Conservation (phyloP, 148 eudicot species). For the Dysphania ambrosioides region DNA sequence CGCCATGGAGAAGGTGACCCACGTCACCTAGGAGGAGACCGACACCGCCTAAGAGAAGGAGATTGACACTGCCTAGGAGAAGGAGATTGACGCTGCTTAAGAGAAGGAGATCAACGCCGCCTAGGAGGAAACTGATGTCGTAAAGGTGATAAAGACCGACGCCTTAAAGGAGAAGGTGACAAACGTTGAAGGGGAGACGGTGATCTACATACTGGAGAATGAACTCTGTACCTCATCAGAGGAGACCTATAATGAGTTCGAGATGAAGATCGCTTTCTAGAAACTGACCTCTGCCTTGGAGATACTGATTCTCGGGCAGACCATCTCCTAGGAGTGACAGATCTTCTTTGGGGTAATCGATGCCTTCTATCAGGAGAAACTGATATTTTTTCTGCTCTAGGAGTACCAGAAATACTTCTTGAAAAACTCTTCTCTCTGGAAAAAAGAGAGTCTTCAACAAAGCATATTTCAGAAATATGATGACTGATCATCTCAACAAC, state of each 20-base stretch:
- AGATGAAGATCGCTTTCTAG: conserved; percentile 39
- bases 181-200: conserved; percentile 33
- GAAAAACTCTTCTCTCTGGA: conserved; percentile 58
- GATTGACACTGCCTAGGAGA: no score
- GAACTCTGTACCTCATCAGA: conserved; percentile 35
- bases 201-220: conserved; percentile 35
- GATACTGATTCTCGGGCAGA: conserved; percentile 40
- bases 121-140: conserved; percentile 34
- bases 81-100: no score
- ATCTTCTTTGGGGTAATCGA: conserved; percentile 44
- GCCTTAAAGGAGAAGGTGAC: conserved; percentile 27
- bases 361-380: conserved; percentile 47
- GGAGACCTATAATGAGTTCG: conserved; percentile 41
- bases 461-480: neutral
- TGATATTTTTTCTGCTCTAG: conserved; percentile 49
- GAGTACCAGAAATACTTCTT: conserved; percentile 61
- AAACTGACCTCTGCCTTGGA: conserved; percentile 34
- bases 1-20: conserved; percentile 38
- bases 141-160: conserved; percentile 35
- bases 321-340: conserved; percentile 53
- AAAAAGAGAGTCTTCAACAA: neutral
- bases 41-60: no score
- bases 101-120: conserved; percentile 31
- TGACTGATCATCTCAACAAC: neutral
- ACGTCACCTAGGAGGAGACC: conserved; percentile 25